Percentiles rank a stretch among this genome's conserved stretches.
Evolutionary conservation across 2,329 filamentous ascomycete species (phyloP).

Genomic region (Huntiella savannae): DNA sequence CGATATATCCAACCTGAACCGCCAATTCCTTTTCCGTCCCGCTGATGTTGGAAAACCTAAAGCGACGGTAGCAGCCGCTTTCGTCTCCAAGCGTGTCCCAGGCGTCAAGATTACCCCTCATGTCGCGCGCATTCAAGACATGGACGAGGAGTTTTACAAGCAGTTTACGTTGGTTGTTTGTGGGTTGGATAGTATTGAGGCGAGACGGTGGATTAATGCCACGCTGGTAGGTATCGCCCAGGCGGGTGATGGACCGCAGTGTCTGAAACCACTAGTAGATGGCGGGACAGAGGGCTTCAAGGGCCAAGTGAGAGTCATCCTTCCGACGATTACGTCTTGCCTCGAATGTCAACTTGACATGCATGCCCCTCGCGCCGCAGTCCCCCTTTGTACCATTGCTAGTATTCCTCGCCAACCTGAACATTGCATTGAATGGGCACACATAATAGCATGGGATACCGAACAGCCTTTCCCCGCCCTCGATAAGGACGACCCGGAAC

Average conservation of each 20-base stretch:
- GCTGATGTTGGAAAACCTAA: slow-evolving; percentile 85
- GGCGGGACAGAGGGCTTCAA: slow-evolving; percentile 98
- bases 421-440: slow-evolving; percentile 97
- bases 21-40: slow-evolving; percentile 88
- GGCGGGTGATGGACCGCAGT: slow-evolving; percentile 53
- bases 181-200: slow-evolving; percentile 91
- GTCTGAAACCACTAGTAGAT: slow-evolving; percentile 82
- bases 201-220: slow-evolving; percentile 95
- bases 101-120: slow-evolving; percentile 87
- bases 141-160: slow-evolving; percentile 90
- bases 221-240: slow-evolving; percentile 84
- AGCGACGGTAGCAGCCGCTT: slow-evolving; percentile 77
- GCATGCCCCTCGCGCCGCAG: slow-evolving; percentile 91
- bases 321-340: slow-evolving; percentile 84
- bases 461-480: slow-evolving; percentile 66
- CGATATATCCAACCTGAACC: slow-evolving; percentile 93
- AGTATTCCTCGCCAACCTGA: slow-evolving; percentile 93
- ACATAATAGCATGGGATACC: slow-evolving; percentile 91
- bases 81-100: slow-evolving; percentile 76
- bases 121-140: slow-evolving; percentile 90
- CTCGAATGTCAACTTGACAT: slow-evolving; percentile 98
- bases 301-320: slow-evolving; percentile 79
- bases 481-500: slow-evolving; percentile 89
- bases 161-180: slow-evolving; percentile 90
- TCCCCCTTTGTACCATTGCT: slow-evolving; percentile 88